These are phyloP conservation scores for Spergularia azorica DNA, from an alignment of 179 eudicot species.

Conservation along the genomic window DNA sequence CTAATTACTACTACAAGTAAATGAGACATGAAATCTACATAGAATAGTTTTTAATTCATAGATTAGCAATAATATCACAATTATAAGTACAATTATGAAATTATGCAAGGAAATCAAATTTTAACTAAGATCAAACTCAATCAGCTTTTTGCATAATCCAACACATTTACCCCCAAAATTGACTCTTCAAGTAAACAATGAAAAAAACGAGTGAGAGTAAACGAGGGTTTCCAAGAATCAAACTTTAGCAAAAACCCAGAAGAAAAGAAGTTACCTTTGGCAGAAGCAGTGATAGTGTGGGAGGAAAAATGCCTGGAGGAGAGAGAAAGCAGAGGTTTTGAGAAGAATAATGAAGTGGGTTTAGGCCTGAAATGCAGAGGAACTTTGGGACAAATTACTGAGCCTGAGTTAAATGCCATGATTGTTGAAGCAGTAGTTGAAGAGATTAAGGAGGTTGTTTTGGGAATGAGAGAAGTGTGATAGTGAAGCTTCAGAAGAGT, in stretches of 20 bases:
- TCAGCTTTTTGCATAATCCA: too few relatives aligned
- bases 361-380: conserved; percentile 39
- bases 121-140: too few relatives aligned
- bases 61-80: too few relatives aligned
- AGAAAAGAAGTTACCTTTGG: conserved; percentile 44
- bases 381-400: conserved; percentile 42
- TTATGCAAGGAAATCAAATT: too few relatives aligned
- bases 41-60: not conserved
- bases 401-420: conserved; percentile 47
- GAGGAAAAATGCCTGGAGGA: conserved; percentile 50
- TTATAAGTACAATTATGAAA: too few relatives aligned
- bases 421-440: conserved; percentile 27
- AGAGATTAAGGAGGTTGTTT: conserved; percentile 18
- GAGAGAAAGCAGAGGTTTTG: conserved; percentile 41
- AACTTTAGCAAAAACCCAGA: conserved; percentile 10
- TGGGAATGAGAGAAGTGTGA: conserved; percentile 13
- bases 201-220: not conserved
- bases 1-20: not conserved
- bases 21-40: not conserved
- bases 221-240: conserved; percentile 2
- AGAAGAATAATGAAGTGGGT: conserved; percentile 40
- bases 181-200: not conserved
- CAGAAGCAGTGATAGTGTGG: conserved; percentile 46
- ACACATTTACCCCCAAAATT: too few relatives aligned
- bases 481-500: conserved; percentile 9